A percentile compares a stretch with the other conserved stretches of the same genome.
Conservation (phyloP, 176 grass and related monocot species). For the Microstegium vimineum region DNA sequence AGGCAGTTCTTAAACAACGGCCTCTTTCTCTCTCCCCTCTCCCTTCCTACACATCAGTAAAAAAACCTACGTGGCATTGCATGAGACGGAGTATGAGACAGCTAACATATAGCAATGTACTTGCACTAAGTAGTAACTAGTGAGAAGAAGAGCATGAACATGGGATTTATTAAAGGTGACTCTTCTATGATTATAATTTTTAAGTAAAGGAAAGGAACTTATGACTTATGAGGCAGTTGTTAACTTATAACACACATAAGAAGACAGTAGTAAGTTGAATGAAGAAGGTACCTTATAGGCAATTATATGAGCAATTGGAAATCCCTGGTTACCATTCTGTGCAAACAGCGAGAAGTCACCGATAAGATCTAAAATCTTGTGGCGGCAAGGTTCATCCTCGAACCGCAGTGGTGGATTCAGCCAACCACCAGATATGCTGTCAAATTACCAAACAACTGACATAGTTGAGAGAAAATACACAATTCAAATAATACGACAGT, state of each 20-base stretch:
- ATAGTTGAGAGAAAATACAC: conserved; percentile 1
- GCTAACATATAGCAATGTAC: too few species aligned
- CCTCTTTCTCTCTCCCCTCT: too few species aligned
- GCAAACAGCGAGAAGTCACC: conserved; percentile 93
- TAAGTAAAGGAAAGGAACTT: background rate
- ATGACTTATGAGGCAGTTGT: background rate
- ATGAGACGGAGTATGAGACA: too few species aligned
- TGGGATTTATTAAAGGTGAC: background rate
- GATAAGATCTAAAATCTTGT: conserved; percentile 91
- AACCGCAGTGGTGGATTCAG: conserved; percentile 85
- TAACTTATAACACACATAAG: background rate
- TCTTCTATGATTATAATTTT: background rate
- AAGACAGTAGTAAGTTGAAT: background rate
- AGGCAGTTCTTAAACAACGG: too few species aligned
- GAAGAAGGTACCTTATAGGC: conserved; percentile 75
- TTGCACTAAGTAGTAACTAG: background rate
- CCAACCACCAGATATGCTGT: conserved; percentile 69
- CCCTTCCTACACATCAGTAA: too few species aligned
- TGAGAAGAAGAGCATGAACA: background rate
- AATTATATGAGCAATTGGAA: conserved; percentile 74
- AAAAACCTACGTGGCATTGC: too few species aligned
- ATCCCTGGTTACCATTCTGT: conserved; percentile 76
- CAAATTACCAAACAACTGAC: conserved; percentile 33
- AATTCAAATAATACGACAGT: background rate
- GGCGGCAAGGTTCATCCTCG: conserved; percentile 76